These are phyloP conservation scores for Aspergillus sp. DNA, from an alignment of 2,329 filamentous ascomycete genomes.

Conservation along the genomic window DNA sequence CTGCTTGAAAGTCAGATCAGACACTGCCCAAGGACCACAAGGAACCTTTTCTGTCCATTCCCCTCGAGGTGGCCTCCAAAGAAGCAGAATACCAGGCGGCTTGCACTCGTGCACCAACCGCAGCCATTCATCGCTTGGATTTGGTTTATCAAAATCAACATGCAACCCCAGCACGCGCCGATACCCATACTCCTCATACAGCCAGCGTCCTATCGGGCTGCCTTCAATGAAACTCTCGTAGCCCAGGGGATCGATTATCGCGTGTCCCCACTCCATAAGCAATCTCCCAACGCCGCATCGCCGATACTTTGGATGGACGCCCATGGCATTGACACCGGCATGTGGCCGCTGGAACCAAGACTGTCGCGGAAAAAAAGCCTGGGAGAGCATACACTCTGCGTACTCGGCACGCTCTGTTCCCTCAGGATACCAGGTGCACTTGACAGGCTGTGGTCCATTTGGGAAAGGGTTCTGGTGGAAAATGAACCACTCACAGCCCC, in stretches of 20 bases:
- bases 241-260: slow-evolving; percentile 14
- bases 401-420: slow-evolving; percentile 19
- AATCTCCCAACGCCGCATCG: slow-evolving; percentile 16
- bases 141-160: slow-evolving; percentile 14
- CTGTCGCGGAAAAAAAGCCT: slow-evolving; percentile 15
- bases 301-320: slow-evolving; percentile 17
- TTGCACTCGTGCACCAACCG: slow-evolving; percentile 16
- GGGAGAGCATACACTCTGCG: slow-evolving; percentile 10
- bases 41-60: slow-evolving; percentile 18
- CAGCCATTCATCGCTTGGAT: slow-evolving; percentile 20
- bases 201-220: slow-evolving; percentile 14
- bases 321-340: slow-evolving; percentile 19
- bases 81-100: slow-evolving; percentile 15
- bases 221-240: slow-evolving; percentile 20
- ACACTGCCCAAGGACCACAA: slow-evolving; percentile 18
- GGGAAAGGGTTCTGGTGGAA: slow-evolving; percentile 18
- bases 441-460: slow-evolving; percentile 14
- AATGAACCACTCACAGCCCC: slow-evolving; percentile 19
- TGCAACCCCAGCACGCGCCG: slow-evolving; percentile 13
- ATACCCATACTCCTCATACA: slow-evolving; percentile 19
- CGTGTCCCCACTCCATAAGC: slow-evolving; percentile 19
- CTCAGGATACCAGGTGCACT: slow-evolving; percentile 20
- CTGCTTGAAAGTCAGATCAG: too few species aligned
- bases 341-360: slow-evolving; percentile 16
- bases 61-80: slow-evolving; percentile 18